Percentiles rank a stretch among this genome's conserved stretches.
These are phyloP conservation scores for Russula emetica DNA, from an alignment of 768 basidiomycete genomes.

Conservation along the genomic window DNA sequence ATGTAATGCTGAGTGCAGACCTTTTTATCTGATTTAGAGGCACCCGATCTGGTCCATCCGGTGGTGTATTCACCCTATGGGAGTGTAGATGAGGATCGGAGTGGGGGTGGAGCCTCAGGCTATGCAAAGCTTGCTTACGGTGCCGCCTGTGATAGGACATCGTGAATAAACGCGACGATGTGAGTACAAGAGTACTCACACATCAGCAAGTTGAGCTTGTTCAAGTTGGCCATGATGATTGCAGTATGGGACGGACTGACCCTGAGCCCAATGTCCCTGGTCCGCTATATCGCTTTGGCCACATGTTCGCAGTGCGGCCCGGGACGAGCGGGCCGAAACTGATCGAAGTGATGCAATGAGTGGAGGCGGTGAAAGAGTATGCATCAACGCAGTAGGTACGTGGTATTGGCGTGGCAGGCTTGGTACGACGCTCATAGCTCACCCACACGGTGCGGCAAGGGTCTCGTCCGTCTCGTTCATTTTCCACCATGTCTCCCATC, in stretches of 20 bases:
- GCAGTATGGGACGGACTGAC: background rate
- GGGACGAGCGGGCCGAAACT: background rate
- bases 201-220: slow-evolving; percentile 64
- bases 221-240: slow-evolving; percentile 9
- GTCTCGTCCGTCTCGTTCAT: slow-evolving; percentile 27
- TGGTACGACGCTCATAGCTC: slow-evolving; percentile 17
- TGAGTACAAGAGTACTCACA: slow-evolving; percentile 46
- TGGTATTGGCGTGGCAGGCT: slow-evolving; percentile 24
- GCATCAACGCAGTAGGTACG: slow-evolving; percentile 11
- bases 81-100: background rate
- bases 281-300: too few species aligned
- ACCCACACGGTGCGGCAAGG: slow-evolving; percentile 21
- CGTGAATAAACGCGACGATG: slow-evolving; percentile 13
- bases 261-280: background rate
- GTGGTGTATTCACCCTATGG: slow-evolving; percentile 85
- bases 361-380: background rate
- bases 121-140: slow-evolving; percentile 34
- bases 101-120: background rate
- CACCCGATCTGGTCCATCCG: slow-evolving; percentile 89
- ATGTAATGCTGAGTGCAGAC: slow-evolving; percentile 38
- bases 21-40: slow-evolving; percentile 93
- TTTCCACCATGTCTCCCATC: slow-evolving; percentile 22
- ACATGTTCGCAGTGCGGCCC: too few species aligned
- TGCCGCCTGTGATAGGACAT: slow-evolving; percentile 42
- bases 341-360: slow-evolving; percentile 2